These are phyloP conservation scores for Haberlea rhodopensis DNA, from an alignment of 257 asterid genomes.

Conservation along the genomic window DNA sequence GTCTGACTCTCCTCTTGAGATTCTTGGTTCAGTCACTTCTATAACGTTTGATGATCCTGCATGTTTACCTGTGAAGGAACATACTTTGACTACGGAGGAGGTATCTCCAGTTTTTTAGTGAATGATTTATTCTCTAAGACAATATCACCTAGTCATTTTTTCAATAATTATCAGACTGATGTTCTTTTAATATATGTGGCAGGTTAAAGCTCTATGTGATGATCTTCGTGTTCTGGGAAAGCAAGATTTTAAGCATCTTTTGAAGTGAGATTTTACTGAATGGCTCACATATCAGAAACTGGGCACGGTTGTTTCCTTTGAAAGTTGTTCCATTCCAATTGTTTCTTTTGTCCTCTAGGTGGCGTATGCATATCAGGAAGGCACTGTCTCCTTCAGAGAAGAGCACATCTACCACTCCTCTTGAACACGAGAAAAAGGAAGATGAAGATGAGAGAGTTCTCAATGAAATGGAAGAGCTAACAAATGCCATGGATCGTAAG, in stretches of 20 bases:
- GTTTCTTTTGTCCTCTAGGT: constrained; percentile 41
- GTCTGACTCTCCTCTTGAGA: constrained; percentile 67
- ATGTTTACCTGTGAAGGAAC: constrained; percentile 63
- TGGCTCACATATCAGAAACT: not conserved
- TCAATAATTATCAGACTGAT: constrained; percentile 4
- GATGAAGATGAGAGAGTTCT: constrained; percentile 75
- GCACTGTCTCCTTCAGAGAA: constrained; percentile 75
- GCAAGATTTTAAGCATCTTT: constrained; percentile 83
- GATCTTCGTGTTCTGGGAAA: constrained; percentile 83
- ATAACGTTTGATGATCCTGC: constrained; percentile 66
- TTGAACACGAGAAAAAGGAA: constrained; percentile 43
- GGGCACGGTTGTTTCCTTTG: not conserved
- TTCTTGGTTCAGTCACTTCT: constrained; percentile 77
- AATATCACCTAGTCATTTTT: not conserved
- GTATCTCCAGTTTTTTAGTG: constrained; percentile 28
- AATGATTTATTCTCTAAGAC: no score
- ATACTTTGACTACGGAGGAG: constrained; percentile 78
- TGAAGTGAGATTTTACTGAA: constrained; percentile 50
- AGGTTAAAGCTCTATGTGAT: constrained; percentile 86
- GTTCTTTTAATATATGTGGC: constrained; percentile 21
- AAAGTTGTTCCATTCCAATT: constrained; percentile 1
- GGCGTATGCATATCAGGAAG: constrained; percentile 79
- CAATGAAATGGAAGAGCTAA: constrained; percentile 80
- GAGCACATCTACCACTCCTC: constrained; percentile 33
- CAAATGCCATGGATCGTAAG: constrained; percentile 75